Conservation (phyloP, 2,329 filamentous ascomycete genomes). For the Curvularia sp. region DNA sequence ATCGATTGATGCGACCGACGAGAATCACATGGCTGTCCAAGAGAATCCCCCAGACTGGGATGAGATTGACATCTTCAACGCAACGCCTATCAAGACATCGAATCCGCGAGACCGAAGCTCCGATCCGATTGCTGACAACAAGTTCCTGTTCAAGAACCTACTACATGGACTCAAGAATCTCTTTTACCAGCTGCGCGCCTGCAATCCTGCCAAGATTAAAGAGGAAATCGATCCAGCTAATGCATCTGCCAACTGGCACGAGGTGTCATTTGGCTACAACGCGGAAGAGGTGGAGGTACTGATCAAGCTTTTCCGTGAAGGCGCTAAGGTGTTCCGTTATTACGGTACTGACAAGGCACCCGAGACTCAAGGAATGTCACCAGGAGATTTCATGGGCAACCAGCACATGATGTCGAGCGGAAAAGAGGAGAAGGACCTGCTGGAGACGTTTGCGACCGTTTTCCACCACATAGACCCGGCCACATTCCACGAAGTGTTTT, state of each 20-base stretch:
- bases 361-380: conserved; percentile 77
- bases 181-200: conserved; percentile 91
- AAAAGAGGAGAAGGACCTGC: conserved; percentile 95
- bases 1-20: conserved; percentile 66
- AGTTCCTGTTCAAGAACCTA: conserved; percentile 95
- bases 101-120: conserved; percentile 87
- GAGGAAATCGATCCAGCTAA: conserved; percentile 74
- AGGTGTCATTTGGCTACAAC: conserved; percentile 94
- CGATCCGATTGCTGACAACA: conserved; percentile 94
- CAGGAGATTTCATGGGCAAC: conserved; percentile 91
- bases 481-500: conserved; percentile 98
- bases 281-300: conserved; percentile 97
- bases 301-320: conserved; percentile 96
- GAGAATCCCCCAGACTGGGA: conserved; percentile 90
- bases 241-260: conserved; percentile 88
- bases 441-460: conserved; percentile 97
- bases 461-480: conserved; percentile 99
- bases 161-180: conserved; percentile 96
- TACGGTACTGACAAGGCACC: conserved; percentile 86
- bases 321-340: conserved; percentile 94
- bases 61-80: conserved; percentile 95
- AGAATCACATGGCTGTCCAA: conserved; percentile 85
- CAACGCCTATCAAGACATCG: conserved; percentile 93
- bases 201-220: conserved; percentile 70
- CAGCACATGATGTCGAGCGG: conserved; percentile 93